A percentile compares a stretch with the other conserved stretches of the same genome.
Evolutionary conservation across 805 yeast species (phyloP).

Genomic region (Yarrowia osloensis): DNA sequence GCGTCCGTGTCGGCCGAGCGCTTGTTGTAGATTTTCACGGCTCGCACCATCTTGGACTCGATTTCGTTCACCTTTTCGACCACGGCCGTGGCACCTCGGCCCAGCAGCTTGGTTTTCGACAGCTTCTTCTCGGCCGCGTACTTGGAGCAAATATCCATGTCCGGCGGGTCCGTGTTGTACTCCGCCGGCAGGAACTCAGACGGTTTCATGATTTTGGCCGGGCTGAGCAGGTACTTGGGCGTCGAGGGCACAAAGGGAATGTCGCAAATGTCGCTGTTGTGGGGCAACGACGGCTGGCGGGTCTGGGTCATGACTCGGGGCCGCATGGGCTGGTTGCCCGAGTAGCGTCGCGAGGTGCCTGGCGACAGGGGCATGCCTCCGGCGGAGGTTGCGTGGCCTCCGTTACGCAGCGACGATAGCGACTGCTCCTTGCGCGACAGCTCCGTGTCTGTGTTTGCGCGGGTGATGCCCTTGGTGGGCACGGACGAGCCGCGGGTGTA

Average conservation of each 20-base stretch:
- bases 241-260: constrained; percentile 21
- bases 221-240: constrained; percentile 11
- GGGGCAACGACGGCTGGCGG: constrained; percentile 3
- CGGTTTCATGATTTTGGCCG: constrained; percentile 18
- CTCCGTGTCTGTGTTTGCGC: constrained; percentile 25
- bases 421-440: constrained; percentile 23
- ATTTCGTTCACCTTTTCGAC: constrained; percentile 37
- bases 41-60: constrained; percentile 51
- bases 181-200: constrained; percentile 22
- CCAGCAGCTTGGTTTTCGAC: constrained; percentile 37
- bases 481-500: constrained; percentile 10
- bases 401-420: constrained; percentile 15
- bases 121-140: constrained; percentile 35
- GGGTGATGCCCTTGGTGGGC: constrained; percentile 21
- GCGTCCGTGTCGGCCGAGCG: constrained; percentile 55
- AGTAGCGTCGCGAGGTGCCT: not conserved
- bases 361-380: constrained; percentile 10
- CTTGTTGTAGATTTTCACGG: constrained; percentile 83
- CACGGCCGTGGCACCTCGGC: constrained; percentile 43
- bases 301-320: constrained; percentile 27
- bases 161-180: constrained; percentile 27
- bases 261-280: constrained; percentile 31
- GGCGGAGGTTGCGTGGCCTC: constrained; percentile 17
- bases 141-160: constrained; percentile 32
- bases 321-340: constrained; percentile 1